Evolutionary conservation across 306 rosid species (phyloP).

Genomic region (Fragaria vesca): DNA sequence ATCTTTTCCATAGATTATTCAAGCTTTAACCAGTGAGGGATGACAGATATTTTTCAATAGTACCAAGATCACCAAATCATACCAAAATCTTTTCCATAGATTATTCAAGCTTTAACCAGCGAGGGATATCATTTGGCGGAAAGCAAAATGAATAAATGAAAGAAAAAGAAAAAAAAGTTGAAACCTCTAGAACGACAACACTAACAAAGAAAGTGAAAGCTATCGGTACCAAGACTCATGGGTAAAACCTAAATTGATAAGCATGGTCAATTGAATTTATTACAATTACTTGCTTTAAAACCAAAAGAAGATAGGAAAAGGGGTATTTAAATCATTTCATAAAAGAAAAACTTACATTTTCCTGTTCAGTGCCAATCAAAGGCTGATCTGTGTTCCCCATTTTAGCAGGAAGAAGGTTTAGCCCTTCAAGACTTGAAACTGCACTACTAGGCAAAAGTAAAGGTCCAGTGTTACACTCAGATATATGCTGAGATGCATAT

Average conservation of each 20-base stretch:
- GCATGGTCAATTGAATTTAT: constrained; percentile 6
- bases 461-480: constrained; percentile 37
- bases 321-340: constrained; percentile 1
- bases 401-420: constrained; percentile 32
- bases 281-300: constrained; percentile 12
- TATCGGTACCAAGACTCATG: neutral
- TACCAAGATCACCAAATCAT: neutral
- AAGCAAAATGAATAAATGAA: neutral
- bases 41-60: neutral
- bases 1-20: neutral
- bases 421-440: constrained; percentile 30
- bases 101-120: neutral
- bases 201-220: neutral
- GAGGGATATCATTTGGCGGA: neutral
- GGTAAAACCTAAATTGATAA: neutral
- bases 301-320: neutral
- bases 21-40: neutral
- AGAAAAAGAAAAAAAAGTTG: too few species aligned
- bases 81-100: neutral
- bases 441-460: constrained; percentile 38
- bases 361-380: constrained; percentile 28
- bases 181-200: neutral
- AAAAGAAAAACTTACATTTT: constrained; percentile 44
- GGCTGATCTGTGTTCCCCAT: constrained; percentile 34
- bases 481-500: constrained; percentile 33